Evolutionary conservation across 768 basidiomycete genomes (phyloP), one percentile per base, ranked within the genome.

Genomic region (Lentinula detonsa): DNA sequence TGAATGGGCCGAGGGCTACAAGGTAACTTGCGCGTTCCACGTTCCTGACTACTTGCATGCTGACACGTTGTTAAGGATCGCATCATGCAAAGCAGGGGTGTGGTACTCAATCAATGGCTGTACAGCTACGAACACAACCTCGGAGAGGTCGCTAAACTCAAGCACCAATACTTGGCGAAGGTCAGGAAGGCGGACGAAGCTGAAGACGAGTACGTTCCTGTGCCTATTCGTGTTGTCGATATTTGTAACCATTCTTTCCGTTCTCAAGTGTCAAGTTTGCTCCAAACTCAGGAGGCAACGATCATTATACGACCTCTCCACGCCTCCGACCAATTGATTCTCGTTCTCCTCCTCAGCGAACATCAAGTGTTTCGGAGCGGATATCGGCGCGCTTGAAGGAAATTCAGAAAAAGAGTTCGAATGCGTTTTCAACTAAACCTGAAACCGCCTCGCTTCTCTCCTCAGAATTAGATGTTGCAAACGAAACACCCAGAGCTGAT

Each of bases 161-260:
- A 91, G 73, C 81, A 86, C 56, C 78, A 84, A 58, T 96, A 96
- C 69, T 71, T 92, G 10, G 73, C 80, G 35, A 96, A 94, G 72
- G 87, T 84, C 0, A 84, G 91, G 58, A 83, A 84, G 43, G 94
- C 95, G 15, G 95, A 97, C 66, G 95, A 97, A 69, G 88, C 89
- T 7, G 93, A 93, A 70, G 95, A 97, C 70, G 94, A 96, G 95
- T 96, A 73, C 68, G 93, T 78, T 33, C 2, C 37, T n/a, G 37
- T 39, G 5, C 28, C 4, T 43, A 23, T 56, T 31, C 3, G n/a
- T 42, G n/a, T 31, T 42, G 0, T 13, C 9, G 8, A 13, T 8
- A 40, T 42, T 42, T 58, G 59, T 62, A 39, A 39, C 37, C 13
- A 60, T 64, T 63, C 61, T 42, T 61, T 46, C 49, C 50, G 34